Evolutionary conservation across 2,329 filamentous ascomycete species (phyloP).

Genomic region (Exophiala calicioides): DNA sequence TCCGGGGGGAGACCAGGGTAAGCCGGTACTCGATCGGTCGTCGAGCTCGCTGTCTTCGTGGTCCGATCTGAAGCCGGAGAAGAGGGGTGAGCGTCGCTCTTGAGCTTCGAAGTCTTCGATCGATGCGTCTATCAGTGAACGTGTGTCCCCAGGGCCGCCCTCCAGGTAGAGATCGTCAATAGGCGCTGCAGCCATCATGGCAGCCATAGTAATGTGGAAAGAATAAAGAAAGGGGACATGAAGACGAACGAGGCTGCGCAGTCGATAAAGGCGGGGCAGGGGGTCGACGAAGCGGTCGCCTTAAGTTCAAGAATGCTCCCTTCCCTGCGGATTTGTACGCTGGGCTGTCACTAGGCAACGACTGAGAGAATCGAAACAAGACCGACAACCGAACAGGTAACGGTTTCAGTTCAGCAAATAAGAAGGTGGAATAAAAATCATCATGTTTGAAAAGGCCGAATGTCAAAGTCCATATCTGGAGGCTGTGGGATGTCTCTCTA

Average conservation of each 20-base stretch:
- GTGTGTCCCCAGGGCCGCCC: slow-evolving; percentile 32
- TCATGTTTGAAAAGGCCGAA: slow-evolving; percentile 29
- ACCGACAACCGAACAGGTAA: slow-evolving; percentile 27
- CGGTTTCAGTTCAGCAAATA: slow-evolving; percentile 32
- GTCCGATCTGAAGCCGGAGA: slow-evolving; percentile 60
- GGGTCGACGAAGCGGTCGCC: slow-evolving; percentile 22
- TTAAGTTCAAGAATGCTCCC: slow-evolving; percentile 7
- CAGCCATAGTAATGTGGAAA: slow-evolving; percentile 30
- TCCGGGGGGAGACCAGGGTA: slow-evolving; percentile 67
- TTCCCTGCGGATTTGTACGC: slow-evolving; percentile 2
- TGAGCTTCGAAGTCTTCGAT: slow-evolving; percentile 64
- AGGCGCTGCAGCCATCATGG: slow-evolving; percentile 43
- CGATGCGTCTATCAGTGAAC: slow-evolving; percentile 61
- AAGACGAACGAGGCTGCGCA: slow-evolving; percentile 19
- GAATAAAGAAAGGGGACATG: slow-evolving; percentile 14
- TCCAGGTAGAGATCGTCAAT: slow-evolving; percentile 56
- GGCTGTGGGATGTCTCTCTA: slow-evolving; percentile 17
- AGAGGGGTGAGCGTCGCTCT: slow-evolving; percentile 55
- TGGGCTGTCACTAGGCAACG: slow-evolving; percentile 22
- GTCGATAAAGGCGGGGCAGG: slow-evolving; percentile 20
- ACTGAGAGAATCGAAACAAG: slow-evolving; percentile 30
- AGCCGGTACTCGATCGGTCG: slow-evolving; percentile 42
- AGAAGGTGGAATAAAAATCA: slow-evolving; percentile 29
- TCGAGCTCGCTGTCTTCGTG: slow-evolving; percentile 47
- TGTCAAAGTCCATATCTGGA: slow-evolving; percentile 22